Conservation (phyloP, 202 grass and related monocot genomes). For the Carex sylvatica region DNA sequence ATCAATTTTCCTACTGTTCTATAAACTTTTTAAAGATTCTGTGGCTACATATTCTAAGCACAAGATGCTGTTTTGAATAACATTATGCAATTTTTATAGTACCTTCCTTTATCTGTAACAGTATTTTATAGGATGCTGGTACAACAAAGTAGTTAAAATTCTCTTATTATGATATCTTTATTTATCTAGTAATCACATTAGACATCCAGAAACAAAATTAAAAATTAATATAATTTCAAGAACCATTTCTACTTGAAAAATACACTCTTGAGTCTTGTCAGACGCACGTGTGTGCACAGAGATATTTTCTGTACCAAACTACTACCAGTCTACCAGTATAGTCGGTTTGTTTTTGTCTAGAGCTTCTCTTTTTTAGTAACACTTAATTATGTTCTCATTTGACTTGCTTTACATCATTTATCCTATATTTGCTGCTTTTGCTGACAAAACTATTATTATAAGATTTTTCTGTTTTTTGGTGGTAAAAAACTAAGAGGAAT, state of each 20-base stretch:
- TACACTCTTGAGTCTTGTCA: neutral
- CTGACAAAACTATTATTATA: neutral
- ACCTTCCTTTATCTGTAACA: neutral
- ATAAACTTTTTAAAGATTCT: neutral
- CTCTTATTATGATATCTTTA: neutral
- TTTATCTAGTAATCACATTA: neutral
- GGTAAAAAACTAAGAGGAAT: conserved; percentile 27
- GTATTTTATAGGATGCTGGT: neutral
- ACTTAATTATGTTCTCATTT: neutral
- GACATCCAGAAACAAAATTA: neutral
- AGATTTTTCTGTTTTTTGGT: neutral
- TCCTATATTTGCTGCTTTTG: neutral
- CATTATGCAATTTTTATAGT: neutral
- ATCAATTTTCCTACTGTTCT: neutral
- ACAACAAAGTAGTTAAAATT: neutral
- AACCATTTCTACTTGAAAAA: neutral
- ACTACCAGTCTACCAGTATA: neutral
- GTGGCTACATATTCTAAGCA: neutral
- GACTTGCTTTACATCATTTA: neutral
- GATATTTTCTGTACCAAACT: neutral
- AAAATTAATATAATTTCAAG: neutral
- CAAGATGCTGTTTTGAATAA: neutral
- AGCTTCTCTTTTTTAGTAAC: too few relatives aligned
- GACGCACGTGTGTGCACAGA: neutral
- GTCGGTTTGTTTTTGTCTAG: too few relatives aligned